Conservation (phyloP, 2,329 filamentous ascomycete species). For the Colletotrichum noveboracense region DNA sequence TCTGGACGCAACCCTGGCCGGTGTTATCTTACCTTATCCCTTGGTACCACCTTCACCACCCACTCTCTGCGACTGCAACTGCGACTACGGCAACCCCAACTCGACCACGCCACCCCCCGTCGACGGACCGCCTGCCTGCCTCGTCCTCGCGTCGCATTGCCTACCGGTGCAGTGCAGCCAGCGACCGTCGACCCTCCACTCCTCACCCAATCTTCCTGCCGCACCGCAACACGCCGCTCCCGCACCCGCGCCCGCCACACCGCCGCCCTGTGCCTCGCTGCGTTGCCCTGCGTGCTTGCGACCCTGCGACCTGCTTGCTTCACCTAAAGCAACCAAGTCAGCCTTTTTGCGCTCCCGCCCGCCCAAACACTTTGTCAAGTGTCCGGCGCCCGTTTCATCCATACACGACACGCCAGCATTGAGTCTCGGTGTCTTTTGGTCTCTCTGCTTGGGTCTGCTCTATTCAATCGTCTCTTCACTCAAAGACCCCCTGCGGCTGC, state of each 20-base stretch:
- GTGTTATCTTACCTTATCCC: background rate
- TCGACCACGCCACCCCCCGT: background rate
- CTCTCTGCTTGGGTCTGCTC: background rate
- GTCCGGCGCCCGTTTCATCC: constrained; percentile 18
- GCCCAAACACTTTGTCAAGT: constrained; percentile 1
- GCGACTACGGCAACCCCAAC: background rate
- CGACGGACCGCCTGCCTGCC: background rate
- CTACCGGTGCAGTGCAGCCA: background rate
- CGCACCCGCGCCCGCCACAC: background rate
- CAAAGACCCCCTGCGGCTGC: background rate
- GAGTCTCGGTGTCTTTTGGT: background rate
- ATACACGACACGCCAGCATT: constrained; percentile 9
- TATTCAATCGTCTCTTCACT: background rate
- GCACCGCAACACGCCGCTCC: background rate
- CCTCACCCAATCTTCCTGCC: background rate
- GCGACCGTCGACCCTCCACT: background rate
- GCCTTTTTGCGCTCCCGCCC: background rate
- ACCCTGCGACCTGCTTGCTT: background rate
- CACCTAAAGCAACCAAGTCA: background rate
- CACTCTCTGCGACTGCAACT: background rate
- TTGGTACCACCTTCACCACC: background rate
- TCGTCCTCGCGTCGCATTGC: background rate
- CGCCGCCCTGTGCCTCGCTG: background rate
- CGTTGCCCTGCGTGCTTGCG: background rate
- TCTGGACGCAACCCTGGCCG: background rate